Evolutionary conservation across 164 flowering plant genomes (phyloP), one percentile per base, ranked within the genome.

Genomic region (Nymphaea colorata): DNA sequence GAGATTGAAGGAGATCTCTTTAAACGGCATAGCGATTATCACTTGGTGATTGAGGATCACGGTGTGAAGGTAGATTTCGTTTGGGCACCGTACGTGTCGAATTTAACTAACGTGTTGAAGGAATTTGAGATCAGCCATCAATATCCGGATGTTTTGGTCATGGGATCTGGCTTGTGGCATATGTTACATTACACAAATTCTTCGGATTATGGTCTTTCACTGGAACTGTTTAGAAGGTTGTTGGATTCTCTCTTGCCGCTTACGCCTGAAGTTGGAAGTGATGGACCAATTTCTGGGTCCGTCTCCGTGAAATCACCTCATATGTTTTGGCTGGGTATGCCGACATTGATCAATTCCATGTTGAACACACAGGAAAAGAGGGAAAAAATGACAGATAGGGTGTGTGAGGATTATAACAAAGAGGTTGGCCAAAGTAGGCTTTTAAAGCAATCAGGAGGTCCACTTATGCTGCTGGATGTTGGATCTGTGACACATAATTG

Each of bases 121-220:
- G 73, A 65, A 15, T 85, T 78, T 41, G 81, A 77, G 74, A 66
- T 36, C 3, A 76, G 76, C 4, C 72, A 73, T 43, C 73, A 36
- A 47, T 83, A 77, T 65, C 98, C 98, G 2, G 95, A 91, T 83
- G 91, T 94, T 57, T 65, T 91, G 72, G 81, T 91, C 8, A 85
- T 94, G 86, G 97, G 96, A 17, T 79, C 91, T 0, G 98, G 96
- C 11, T 66, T 94, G 55, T 94, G 99, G 98, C 90, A 94, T 73
- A 91, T 94, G 97, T 84, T 94, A 53, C 96, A 84, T 60, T 67
- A 84, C 18, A 80, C 79, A 0, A 80, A 88, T 76, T 82, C 83
- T 3, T 77, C 86, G 0, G 85, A 90, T 64, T 94, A 82, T 77
- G 91, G 86, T 10, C 64, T 11, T 74, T 72, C 80, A 2, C 53